Base-by-base conservation (phyloP, 2,329 filamentous ascomycete genomes). In the Metarhizium guizhouense region DNA sequence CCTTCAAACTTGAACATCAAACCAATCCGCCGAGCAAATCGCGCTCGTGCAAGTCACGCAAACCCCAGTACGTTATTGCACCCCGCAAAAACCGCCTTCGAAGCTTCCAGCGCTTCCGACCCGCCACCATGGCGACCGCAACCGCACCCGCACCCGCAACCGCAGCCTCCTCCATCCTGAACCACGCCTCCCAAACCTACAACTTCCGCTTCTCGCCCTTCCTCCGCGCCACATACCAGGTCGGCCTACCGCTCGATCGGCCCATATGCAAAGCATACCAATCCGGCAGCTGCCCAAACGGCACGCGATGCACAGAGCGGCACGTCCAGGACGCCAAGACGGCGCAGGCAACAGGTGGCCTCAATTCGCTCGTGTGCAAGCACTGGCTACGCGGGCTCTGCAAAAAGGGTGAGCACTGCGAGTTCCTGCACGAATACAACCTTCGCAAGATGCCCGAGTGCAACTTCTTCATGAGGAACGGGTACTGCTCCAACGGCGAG, bases 391-490 rank as follows among this genome's bases (percentile, higher is more conserved):
- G 95, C 61, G 93, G 92, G 0, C 83, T 99, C 20, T 99, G 94
- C 79, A 99, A 99, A 70, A 97, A 97, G 74, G 94, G 93, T 65
- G 87, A 96, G 68, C 84, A 85, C 63, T 99, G 94, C 84, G 94
- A 99, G 76, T 99, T 97, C 67, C 79, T 97, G 51, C 94, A 99
- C 79, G 94, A 97, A 74, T 99, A 96, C 78, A 97, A 99, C 74
- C 82, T 99, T 63, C 86, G 94, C 60, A 92, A 94, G 72, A 97
- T 97, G 90, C 92, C 94, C 60, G 94, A 97, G 75, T 99, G 94
- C 75, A 95, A 95, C 67, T 95, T 96, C 73, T 97, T 93, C 74
- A 86, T 91, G 56, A 83, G 91, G 58, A 95, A 94, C 68, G 90
- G 90, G 55, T 96, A 95, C 70, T 99, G 94, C 74, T 90, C 88